Percentiles rank a stretch among this genome's conserved stretches.
phyloP scores from a whole-genome alignment of 2,329 filamentous ascomycete species.

The Penicillium sclerotiorum region DNA sequence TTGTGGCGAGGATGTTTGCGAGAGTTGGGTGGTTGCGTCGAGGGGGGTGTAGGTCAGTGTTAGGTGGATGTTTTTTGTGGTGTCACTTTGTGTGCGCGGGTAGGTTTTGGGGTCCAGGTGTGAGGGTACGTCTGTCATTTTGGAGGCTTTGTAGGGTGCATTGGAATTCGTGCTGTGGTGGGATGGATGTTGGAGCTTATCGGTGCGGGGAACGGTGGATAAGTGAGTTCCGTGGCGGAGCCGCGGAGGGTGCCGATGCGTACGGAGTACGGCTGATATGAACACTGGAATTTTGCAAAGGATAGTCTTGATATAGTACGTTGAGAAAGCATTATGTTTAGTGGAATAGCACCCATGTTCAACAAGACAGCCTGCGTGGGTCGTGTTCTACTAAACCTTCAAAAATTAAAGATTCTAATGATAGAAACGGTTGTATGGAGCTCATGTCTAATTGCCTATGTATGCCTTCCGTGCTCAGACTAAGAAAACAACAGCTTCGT shows the following conservation, averaged over 20 bases:
- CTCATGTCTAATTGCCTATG: too few relatives aligned
- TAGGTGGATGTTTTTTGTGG: slow-evolving; percentile 42
- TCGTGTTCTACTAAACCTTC: too few relatives aligned
- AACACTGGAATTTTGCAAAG: too few relatives aligned
- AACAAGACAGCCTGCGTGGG: too few relatives aligned
- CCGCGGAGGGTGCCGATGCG: too few relatives aligned
- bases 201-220: slow-evolving; percentile 27
- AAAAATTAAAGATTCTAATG: too few relatives aligned
- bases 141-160: slow-evolving; percentile 2
- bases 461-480: slow-evolving; percentile 23
- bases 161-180: background rate
- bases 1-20: slow-evolving; percentile 42
- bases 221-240: slow-evolving; percentile 19
- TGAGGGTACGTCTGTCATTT: slow-evolving; percentile 16
- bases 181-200: slow-evolving; percentile 15
- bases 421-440: too few relatives aligned
- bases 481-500: slow-evolving; percentile 36
- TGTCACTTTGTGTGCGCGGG: slow-evolving; percentile 37
- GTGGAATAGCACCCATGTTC: too few relatives aligned
- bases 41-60: slow-evolving; percentile 47
- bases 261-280: too few relatives aligned
- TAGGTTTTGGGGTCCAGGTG: slow-evolving; percentile 46
- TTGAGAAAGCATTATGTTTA: too few relatives aligned
- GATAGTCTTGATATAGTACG: too few relatives aligned
- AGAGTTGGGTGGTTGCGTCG: slow-evolving; percentile 36